Evolutionary conservation across 2,329 filamentous ascomycete species (phyloP).

Genomic region (Daldinia eschscholtzii): DNA sequence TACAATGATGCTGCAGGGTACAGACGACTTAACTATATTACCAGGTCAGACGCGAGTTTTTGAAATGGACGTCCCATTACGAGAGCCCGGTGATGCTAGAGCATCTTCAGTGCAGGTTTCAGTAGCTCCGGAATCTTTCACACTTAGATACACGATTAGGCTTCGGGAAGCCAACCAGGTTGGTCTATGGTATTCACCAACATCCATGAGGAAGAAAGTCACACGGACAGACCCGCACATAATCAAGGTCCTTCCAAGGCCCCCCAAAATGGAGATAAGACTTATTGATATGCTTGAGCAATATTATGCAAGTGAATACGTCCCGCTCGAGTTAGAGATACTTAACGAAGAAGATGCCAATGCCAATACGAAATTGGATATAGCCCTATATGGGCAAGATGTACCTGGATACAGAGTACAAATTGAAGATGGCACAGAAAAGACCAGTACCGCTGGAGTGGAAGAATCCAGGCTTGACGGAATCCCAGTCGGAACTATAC

Average conservation of each 20-base stretch:
- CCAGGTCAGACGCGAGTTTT: slow-evolving; percentile 78
- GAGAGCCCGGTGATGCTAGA: slow-evolving; percentile 83
- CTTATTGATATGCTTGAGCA: slow-evolving; percentile 73
- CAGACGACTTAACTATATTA: slow-evolving; percentile 72
- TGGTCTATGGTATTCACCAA: slow-evolving; percentile 65
- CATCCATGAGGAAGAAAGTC: slow-evolving; percentile 60
- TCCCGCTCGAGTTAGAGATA: slow-evolving; percentile 77
- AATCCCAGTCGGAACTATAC: slow-evolving; percentile 62
- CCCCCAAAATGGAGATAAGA: slow-evolving; percentile 87
- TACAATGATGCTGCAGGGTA: slow-evolving; percentile 63
- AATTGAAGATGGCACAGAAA: slow-evolving; percentile 53
- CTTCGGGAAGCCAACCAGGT: slow-evolving; percentile 59
- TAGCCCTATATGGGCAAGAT: slow-evolving; percentile 72
- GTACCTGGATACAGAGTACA: slow-evolving; percentile 62
- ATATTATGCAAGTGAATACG: slow-evolving; percentile 87
- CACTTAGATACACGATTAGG: slow-evolving; percentile 73
- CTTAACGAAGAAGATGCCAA: slow-evolving; percentile 87
- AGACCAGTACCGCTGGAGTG: slow-evolving; percentile 51
- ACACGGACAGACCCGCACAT: slow-evolving; percentile 64
- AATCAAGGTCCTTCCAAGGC: slow-evolving; percentile 85
- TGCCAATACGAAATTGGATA: slow-evolving; percentile 77
- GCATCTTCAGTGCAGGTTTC: slow-evolving; percentile 73
- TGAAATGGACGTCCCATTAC: slow-evolving; percentile 77
- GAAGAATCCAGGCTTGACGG: slow-evolving; percentile 61
- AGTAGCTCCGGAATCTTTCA: slow-evolving; percentile 74